Base-by-base conservation (phyloP, 177 flowering plant genomes). In the Telopea speciosissima region DNA sequence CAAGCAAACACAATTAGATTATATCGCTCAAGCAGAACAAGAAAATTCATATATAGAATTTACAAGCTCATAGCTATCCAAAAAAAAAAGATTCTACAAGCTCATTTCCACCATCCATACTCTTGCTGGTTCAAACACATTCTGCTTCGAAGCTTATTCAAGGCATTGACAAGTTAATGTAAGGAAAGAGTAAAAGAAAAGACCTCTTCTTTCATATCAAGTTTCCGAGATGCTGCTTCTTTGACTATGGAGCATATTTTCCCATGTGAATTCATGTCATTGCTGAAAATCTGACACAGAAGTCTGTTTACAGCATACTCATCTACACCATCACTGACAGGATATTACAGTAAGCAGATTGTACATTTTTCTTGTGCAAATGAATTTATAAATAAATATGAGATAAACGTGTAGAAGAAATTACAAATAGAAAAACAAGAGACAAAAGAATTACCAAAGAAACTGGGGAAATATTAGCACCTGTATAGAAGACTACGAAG, bases 161-260 rank as follows among this genome's bases (percentile, higher is more conserved):
- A 49, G 54, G 54, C 19, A 49, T 49, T 13, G 24, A 22, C 9
- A 13, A 56, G 19, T 54, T n/a, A 26, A 54, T 19, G 61, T 24
- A 52, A 26, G 24, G 22, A 59, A 17, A 11, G 68, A 24, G 44
- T 8, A 25, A 17, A 23, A n/a, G 52, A 64, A 28, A 26, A 31
- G 65, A 95, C 99, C 98, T 95, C 97, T 82, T 91, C 99, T 82
- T 92, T 95, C 85, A 95, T 89, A 81, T 95, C 99, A 76, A 87
- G 84, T 79, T 86, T 89, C 66, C 86, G 86, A 52, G 96, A 86
- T 31, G 90, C 87, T 68, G 90, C 76, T 74, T 90, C 98, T 79
- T 84, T 91, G 60, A 86, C 79, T 17, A 95, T 59, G 28, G 97
- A 87, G 82, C 80, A 80, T 63, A 85, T 68, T 77, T 85, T 85